A percentile compares a stretch with the other conserved stretches of the same genome.
Evolutionary conservation across 129 eudicot genomes (phyloP).

Genomic region (Escallonia herrerae): DNA sequence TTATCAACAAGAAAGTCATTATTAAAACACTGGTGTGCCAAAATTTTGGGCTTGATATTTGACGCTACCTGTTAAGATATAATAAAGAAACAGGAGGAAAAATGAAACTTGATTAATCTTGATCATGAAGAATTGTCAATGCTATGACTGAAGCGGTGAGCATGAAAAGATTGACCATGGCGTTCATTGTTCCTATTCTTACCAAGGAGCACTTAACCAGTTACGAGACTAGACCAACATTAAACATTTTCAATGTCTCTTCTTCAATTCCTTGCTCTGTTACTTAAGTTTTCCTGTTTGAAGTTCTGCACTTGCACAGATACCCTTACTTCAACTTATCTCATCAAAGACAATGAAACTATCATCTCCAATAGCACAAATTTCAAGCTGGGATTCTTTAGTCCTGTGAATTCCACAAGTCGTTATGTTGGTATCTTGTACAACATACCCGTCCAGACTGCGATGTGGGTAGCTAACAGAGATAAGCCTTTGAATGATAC

Average conservation of each 20-base stretch:
- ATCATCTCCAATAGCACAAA: slow-evolving; percentile 10
- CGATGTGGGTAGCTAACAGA: slow-evolving; percentile 29
- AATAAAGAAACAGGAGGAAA: no score
- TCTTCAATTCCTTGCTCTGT: not conserved
- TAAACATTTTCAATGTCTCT: not conserved
- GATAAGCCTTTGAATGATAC: slow-evolving; percentile 7
- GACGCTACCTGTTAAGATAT: no score
- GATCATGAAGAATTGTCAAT: no score
- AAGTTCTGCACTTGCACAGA: slow-evolving; percentile 3
- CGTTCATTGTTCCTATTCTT: no score
- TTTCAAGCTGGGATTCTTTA: slow-evolving; percentile 20
- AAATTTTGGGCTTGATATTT: no score
- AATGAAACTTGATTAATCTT: no score
- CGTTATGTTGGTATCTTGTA: slow-evolving; percentile 19
- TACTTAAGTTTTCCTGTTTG: not conserved
- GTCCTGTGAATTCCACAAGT: slow-evolving; percentile 13
- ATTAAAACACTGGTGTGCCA: no score
- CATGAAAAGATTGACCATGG: no score
- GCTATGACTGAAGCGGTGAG: no score
- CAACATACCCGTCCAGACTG: slow-evolving; percentile 7
- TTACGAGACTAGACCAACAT: no score
- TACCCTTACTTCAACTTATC: not conserved
- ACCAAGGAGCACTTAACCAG: no score
- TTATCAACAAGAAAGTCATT: no score
- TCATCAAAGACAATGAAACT: slow-evolving; percentile 12